Percentiles rank a stretch among this genome's conserved stretches.
These are phyloP conservation scores for Fusarium duplospermum DNA, from an alignment of 2,329 filamentous ascomycete species.

Conservation along the genomic window DNA sequence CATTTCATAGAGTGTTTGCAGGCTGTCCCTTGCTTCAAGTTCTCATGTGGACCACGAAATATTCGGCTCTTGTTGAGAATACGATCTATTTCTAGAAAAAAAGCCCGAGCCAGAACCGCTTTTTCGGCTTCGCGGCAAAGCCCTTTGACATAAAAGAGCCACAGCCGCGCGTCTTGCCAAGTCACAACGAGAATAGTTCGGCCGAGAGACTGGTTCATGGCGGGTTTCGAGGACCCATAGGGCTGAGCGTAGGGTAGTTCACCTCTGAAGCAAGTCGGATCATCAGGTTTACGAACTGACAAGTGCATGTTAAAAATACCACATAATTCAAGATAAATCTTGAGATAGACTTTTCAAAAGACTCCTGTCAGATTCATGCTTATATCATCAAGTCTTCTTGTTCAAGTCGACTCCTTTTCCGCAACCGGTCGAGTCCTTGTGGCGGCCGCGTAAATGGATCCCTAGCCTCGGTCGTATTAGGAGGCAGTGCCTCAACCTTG, in stretches of 20 bases:
- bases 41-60: neutral
- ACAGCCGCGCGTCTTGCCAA: conserved; percentile 6
- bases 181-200: neutral
- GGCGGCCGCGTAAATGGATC: neutral
- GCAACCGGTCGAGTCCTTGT: neutral
- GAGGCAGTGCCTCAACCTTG: neutral
- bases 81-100: conserved; percentile 26
- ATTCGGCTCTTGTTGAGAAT: conserved; percentile 16
- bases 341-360: neutral
- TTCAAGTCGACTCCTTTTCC: neutral
- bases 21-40: conserved; percentile 20
- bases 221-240: neutral
- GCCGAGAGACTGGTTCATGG: neutral
- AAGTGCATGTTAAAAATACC: neutral
- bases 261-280: neutral
- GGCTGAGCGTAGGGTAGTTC: conserved; percentile 2
- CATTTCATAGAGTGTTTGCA: conserved; percentile 24
- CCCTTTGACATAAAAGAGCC: neutral
- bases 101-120: neutral
- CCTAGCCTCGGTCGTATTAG: neutral
- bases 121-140: conserved; percentile 6
- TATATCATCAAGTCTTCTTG: neutral
- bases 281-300: neutral
- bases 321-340: neutral
- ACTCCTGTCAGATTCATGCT: neutral